phyloP scores from a whole-genome alignment of 2,329 filamentous ascomycete species.

The Colletotrichum gigasporum region DNA sequence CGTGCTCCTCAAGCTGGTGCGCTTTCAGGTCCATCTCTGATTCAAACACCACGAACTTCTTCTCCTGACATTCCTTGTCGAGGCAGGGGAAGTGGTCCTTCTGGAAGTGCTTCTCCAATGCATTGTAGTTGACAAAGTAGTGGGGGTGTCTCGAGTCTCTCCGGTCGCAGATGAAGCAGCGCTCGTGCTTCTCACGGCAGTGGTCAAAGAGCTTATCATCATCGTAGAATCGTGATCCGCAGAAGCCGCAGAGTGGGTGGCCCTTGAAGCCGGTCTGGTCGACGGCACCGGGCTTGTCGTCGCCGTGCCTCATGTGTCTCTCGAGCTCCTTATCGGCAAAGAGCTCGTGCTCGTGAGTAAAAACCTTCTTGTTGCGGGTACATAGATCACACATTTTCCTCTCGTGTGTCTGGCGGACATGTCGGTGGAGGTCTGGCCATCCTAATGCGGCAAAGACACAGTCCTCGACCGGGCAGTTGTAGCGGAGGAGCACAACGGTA shows the following conservation, averaged over 20 bases:
- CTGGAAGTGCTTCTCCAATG: conserved; percentile 86
- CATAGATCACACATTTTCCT: conserved; percentile 94
- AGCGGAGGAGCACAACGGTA: conserved; percentile 85
- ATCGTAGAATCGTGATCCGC: conserved; percentile 90
- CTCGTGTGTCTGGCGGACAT: conserved; percentile 83
- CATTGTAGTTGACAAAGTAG: conserved; percentile 90
- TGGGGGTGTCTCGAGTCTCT: conserved; percentile 76
- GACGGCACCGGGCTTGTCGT: conserved; percentile 87
- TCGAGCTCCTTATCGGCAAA: conserved; percentile 84
- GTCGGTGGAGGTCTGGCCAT: conserved; percentile 69
- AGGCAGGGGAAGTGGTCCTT: conserved; percentile 87
- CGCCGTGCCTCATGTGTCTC: conserved; percentile 89
- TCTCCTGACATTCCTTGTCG: conserved; percentile 89
- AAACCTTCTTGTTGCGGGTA: conserved; percentile 94
- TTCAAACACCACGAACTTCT: conserved; percentile 97
- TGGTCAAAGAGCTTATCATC: conserved; percentile 95
- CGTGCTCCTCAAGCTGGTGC: conserved; percentile 88
- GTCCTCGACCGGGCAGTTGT: conserved; percentile 89
- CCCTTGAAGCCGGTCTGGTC: conserved; percentile 97
- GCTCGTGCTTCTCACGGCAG: conserved; percentile 92
- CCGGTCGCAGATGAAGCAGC: conserved; percentile 93
- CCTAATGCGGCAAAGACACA: conserved; percentile 84
- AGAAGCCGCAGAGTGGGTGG: conserved; percentile 94
- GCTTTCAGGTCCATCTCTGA: conserved; percentile 95
- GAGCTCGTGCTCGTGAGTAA: conserved; percentile 96